Base-by-base conservation (phyloP, 2,329 filamentous ascomycete genomes). In the Beauveria sp. region DNA sequence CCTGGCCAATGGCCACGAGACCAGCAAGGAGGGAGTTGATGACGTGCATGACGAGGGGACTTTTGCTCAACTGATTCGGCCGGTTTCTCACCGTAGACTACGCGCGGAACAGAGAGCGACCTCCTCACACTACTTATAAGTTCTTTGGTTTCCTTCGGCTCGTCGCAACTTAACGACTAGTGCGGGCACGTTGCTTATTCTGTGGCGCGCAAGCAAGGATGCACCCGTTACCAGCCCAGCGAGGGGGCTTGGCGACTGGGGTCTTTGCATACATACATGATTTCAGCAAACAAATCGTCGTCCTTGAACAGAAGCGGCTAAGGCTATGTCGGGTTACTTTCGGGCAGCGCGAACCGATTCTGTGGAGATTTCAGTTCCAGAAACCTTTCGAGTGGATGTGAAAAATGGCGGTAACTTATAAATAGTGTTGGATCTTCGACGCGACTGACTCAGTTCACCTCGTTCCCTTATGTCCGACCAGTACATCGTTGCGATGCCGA, bases 41-140 rank as follows among this genome's bases (percentile, higher is more conserved):
- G 66, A 74, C 65, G 58, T 69, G 72, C 74, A 76, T 76, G 22
- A 62, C 66, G 63, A 42, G 18, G 18, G 20, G 6, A 24, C 10
- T 14, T 7, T 18, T 16, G n/a, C 24, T 38, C 20, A 45, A 22
- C 24, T 53, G 2, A 12, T n/a, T 28, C 9, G n/a, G 12, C 20
- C 8, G 42, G 12, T 30, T 42, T 58, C 46, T 22, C 8, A 18
- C 42, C 47, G 28, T 7, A 14, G 43, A 26, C 4, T 16, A 30
- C 24, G 3, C 6, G 46, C 4, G 46, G 16, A 43, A 2, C 24
- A 47, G 42, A 18, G 50, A 30, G 40, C 28, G 49, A 18, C 34
- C 28, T 38, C n/a, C 10, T 22, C 22, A 16, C n/a, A 16, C 58
- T 60, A 60, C 58, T 60, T 60, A 60, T 54, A 57, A 55, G 40